Evolutionary conservation across 2,329 filamentous ascomycete species (phyloP), one percentile per base, ranked within the genome.

Genomic region (Dothidotthia symphoricarpi): DNA sequence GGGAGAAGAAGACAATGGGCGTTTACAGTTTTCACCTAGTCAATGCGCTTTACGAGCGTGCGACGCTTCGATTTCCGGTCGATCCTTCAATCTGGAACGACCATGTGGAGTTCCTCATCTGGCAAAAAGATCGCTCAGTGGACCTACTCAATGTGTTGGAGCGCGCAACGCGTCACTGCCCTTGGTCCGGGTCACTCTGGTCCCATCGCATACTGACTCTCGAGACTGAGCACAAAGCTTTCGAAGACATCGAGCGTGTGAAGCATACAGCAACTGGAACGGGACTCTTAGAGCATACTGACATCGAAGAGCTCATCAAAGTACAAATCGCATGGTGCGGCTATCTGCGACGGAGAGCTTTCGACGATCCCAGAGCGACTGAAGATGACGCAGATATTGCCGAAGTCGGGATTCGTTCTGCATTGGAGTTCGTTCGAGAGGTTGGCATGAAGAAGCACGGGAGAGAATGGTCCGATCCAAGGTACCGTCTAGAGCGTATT

Each of bases 301-400:
- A 89, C 16, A 85, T 96, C 76, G 82, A 88, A 33, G 86, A 90
- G 50, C 82, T 96, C 22, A 78, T 97, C 42, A 88, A 95, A 55
- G 88, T 97, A 59, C 89, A 96, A 59, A 82, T 88, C 36, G 85
- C 90, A 0, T 98, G 93, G 93, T 96, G 91, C 60, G 89, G 88
- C 33, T 97, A 91, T 54, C 76, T 98, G 14, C 88, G 91, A 51
- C 85, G 93, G 16, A 83, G 83, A 32, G 88, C 91, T 13, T 89
- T 95, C 71, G 75, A 82, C 41, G 74, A 82, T 39, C 75, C 81
- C 1, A 80, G 81, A 42, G 81, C 85, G 1, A 80, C 80, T 1
- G 90, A 96, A 61, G 87, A 75, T 35, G 71, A 91, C 36, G 76
- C 86, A 22, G 90, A 96, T 60, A 81, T 95, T 31, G 91, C 91